phyloP scores from a whole-genome alignment of 306 rosid species.

The Glycyrrhiza uralensis region DNA sequence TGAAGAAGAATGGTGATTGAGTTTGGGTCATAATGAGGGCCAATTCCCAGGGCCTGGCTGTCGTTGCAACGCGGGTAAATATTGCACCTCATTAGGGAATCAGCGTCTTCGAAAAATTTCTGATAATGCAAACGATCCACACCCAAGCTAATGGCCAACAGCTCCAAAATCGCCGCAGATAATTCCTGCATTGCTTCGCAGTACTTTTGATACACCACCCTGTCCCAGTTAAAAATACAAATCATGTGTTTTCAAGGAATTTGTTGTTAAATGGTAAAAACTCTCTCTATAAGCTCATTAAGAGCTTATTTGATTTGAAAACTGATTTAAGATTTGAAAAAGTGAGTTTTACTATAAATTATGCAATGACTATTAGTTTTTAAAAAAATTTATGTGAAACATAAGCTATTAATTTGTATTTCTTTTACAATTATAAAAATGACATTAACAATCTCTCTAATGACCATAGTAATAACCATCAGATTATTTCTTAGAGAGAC shows the following conservation, averaged over 20 bases:
- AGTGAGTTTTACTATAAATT: too few relatives aligned
- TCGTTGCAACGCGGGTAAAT: constrained; percentile 54
- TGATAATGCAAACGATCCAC: constrained; percentile 35
- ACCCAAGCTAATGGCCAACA: constrained; percentile 57
- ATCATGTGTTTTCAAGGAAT: background rate
- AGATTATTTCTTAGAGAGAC: too few relatives aligned
- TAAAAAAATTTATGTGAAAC: too few relatives aligned
- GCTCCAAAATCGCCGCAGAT: constrained; percentile 45
- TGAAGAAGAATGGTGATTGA: constrained; percentile 68
- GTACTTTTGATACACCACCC: constrained; percentile 55
- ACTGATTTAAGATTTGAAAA: too few relatives aligned
- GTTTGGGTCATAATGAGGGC: constrained; percentile 72
- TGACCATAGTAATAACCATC: too few relatives aligned
- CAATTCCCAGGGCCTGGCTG: constrained; percentile 49
- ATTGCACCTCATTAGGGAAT: constrained; percentile 59
- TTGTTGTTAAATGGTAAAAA: too few relatives aligned
- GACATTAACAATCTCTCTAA: too few relatives aligned
- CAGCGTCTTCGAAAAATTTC: constrained; percentile 50
- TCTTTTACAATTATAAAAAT: too few relatives aligned
- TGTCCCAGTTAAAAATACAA: background rate
- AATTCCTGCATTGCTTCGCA: constrained; percentile 52
- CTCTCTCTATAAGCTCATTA: too few relatives aligned
- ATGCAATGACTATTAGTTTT: too few relatives aligned
- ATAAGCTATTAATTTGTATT: too few relatives aligned
- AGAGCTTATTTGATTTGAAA: too few relatives aligned